Base-by-base conservation (phyloP, 345 rosid genomes). In the Lumnitzera racemosa region DNA sequence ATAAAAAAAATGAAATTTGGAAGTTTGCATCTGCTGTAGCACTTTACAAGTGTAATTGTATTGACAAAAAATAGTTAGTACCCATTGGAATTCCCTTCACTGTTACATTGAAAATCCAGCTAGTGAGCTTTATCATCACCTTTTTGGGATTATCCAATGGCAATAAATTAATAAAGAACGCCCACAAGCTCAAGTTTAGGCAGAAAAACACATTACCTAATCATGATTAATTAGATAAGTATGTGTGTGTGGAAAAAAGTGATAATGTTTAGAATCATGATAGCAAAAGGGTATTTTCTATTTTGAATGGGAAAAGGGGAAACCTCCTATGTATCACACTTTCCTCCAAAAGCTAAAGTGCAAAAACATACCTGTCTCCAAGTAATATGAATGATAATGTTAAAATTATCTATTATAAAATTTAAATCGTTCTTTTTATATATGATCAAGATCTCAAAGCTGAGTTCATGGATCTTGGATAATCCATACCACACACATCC, bases 311-410 rank as follows among this genome's bases (percentile, higher is more conserved):
- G 58, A 46, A 49, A 70, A 25, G 13, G 49, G 61, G 61, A 65
- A 70, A 55, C 53, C 60, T 50, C 52, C 46, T 36, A 57, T 15
- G 11, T 12, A 53, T 57, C 64, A 47, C 64, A 47, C 61, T 61
- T 69, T 65, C 70, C 56, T 52, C 53, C 67, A 56, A 61, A 68
- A 53, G 76, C 48, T 58, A 15, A 36, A 60, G 52, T 55, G 46
- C 53, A 57, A 56, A 56, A 57, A 61, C 25, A 51, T 14, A 54
- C 52, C 41, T 43, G 46, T 48, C 12, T 52, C 11, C 41, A 50
- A 59, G 43, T 36, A 36, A 36, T 9, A 36, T 36, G 43, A 36
- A 36, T 36, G 43, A 36, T 36, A 36, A 36, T 36, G 43, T 5
- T 36, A 36, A 36, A 9, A 4, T 36, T 36, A 36, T 36, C 11